Evolutionary conservation across 2,329 filamentous ascomycete species (phyloP).

Genomic region (Curvularia eragrostidis): DNA sequence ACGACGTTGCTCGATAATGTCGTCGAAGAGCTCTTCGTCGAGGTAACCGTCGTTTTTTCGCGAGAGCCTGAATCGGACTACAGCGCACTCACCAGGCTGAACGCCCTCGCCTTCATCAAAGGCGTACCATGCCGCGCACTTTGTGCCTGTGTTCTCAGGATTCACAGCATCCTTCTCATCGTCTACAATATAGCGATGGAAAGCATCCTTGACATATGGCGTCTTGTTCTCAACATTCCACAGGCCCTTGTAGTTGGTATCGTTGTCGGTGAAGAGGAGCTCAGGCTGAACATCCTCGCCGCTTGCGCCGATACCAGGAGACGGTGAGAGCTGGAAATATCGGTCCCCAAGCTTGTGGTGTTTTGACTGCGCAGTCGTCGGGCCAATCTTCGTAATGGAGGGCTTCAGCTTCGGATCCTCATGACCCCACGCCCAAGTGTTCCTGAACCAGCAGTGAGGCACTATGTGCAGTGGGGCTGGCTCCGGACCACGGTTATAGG

Average conservation of each 20-base stretch:
- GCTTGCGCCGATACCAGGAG: constrained; percentile 79
- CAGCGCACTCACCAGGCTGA: constrained; percentile 87
- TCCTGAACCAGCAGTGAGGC: constrained; percentile 95
- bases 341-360: constrained; percentile 83
- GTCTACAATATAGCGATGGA: constrained; percentile 86
- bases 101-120: constrained; percentile 92
- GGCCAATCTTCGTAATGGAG: constrained; percentile 69
- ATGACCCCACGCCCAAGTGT: constrained; percentile 95
- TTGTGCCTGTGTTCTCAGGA: constrained; percentile 80
- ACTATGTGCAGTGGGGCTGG: constrained; percentile 91
- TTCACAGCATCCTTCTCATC: constrained; percentile 82
- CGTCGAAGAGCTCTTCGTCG: constrained; percentile 91
- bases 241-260: constrained; percentile 81
- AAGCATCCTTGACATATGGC: constrained; percentile 92
- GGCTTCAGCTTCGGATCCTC: constrained; percentile 80
- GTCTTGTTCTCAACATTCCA: constrained; percentile 78
- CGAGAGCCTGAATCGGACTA: constrained; percentile 89
- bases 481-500: constrained; percentile 93
- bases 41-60: constrained; percentile 77
- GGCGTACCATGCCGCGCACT: constrained; percentile 87
- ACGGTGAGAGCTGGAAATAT: constrained; percentile 85
- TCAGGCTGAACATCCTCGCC: constrained; percentile 85
- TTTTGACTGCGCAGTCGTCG: constrained; percentile 75
- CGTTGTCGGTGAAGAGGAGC: constrained; percentile 92
- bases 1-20: constrained; percentile 83